phyloP scores from a whole-genome alignment of 2,329 filamentous ascomycete genomes.

The Colletotrichum gloeosporioides region DNA sequence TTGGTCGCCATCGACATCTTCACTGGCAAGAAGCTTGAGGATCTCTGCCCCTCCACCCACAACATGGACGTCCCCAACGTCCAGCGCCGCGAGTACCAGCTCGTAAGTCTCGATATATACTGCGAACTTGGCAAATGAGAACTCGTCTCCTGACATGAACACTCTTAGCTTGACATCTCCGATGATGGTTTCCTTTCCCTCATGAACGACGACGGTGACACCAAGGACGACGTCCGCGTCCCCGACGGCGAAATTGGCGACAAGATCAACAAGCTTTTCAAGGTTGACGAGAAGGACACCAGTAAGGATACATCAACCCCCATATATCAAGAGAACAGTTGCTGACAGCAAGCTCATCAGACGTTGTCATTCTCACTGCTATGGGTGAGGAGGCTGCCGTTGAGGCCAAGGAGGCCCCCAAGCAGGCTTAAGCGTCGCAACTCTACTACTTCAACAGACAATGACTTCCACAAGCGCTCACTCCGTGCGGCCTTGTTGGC shows the following conservation, averaged over 20 bases:
- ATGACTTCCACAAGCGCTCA: conserved; percentile 18
- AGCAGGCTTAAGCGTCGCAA: conserved; percentile 28
- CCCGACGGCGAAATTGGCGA: conserved; percentile 89
- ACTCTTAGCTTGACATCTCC: conserved; percentile 79
- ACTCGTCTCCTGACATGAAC: conserved; percentile 3
- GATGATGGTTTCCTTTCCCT: conserved; percentile 96
- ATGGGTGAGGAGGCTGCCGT: conserved; percentile 96
- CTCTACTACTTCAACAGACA: conserved; percentile 20
- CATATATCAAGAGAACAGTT: neutral
- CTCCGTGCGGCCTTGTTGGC: conserved; percentile 21
- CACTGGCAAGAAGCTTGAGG: conserved; percentile 99
- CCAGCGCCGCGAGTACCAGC: conserved; percentile 86
- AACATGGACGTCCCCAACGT: conserved; percentile 99
- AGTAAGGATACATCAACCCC: conserved; percentile 66
- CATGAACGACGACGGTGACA: conserved; percentile 83
- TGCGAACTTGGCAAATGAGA: neutral
- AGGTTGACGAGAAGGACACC: conserved; percentile 85
- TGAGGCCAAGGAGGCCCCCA: conserved; percentile 91
- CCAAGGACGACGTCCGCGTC: conserved; percentile 94
- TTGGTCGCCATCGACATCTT: conserved; percentile 98
- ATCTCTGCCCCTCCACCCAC: conserved; percentile 96
- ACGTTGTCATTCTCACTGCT: conserved; percentile 89
- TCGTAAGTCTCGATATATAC: conserved; percentile 68
- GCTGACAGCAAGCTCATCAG: conserved; percentile 47
- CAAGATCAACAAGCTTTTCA: conserved; percentile 84